Evolutionary conservation across 768 basidiomycete genomes (phyloP).

Genomic region (Leccinum fibrillosum): DNA sequence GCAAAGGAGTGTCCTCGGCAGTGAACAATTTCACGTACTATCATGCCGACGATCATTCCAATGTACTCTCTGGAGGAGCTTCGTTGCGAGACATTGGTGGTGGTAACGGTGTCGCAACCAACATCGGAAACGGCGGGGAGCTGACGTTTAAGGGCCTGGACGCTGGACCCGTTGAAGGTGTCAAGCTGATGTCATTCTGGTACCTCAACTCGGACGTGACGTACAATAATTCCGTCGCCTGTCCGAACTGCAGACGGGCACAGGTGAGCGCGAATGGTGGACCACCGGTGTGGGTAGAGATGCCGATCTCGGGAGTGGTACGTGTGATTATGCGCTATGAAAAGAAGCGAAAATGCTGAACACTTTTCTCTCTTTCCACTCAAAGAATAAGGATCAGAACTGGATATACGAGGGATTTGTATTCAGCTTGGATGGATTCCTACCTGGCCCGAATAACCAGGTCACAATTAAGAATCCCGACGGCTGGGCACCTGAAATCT

Average conservation of each 20-base stretch:
- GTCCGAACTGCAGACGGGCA: slow-evolving; percentile 8
- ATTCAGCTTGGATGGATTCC: slow-evolving; percentile 9
- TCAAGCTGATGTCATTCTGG: background rate
- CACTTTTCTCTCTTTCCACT: background rate
- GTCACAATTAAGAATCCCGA: slow-evolving; percentile 3
- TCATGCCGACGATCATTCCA: background rate
- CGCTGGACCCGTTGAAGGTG: background rate
- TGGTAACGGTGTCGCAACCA: background rate
- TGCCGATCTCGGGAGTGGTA: slow-evolving; percentile 6
- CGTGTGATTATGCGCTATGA: background rate
- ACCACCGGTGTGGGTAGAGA: slow-evolving; percentile 3
- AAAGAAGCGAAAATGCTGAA: background rate
- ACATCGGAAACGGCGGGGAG: slow-evolving; percentile 1
- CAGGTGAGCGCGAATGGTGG: slow-evolving; percentile 5
- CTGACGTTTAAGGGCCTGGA: slow-evolving; percentile 9
- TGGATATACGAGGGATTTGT: background rate
- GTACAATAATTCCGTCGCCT: background rate
- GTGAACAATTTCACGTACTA: background rate
- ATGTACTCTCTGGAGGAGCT: slow-evolving; percentile 4
- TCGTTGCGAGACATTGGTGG: background rate
- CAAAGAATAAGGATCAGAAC: slow-evolving; percentile 1
- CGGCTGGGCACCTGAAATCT: slow-evolving; percentile 7
- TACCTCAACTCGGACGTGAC: slow-evolving; percentile 11
- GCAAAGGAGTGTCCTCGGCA: background rate
- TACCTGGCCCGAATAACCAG: slow-evolving; percentile 1